Conservation (phyloP, 257 asterid species). For the Nicotiana knightiana region DNA sequence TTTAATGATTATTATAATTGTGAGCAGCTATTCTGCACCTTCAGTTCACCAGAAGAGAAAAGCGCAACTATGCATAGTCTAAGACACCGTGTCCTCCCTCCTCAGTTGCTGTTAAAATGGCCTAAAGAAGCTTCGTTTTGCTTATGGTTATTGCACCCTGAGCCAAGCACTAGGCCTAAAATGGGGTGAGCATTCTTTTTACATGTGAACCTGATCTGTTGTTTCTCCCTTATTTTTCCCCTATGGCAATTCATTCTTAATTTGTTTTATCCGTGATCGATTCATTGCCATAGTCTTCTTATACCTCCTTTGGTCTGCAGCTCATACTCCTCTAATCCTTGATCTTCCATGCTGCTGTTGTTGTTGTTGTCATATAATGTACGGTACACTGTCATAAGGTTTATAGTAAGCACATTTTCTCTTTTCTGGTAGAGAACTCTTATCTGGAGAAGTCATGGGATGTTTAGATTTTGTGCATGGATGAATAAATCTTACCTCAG, state of each 20-base stretch:
- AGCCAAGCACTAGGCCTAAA: slow-evolving; percentile 74
- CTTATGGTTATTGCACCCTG: slow-evolving; percentile 94
- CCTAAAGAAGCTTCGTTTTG: slow-evolving; percentile 98
- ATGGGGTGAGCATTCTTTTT: slow-evolving; percentile 44
- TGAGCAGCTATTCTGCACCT: slow-evolving; percentile 75
- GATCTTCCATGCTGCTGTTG: background rate
- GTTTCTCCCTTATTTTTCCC: background rate
- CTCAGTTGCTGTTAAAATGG: slow-evolving; percentile 89
- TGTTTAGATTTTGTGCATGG: background rate
- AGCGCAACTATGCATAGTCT: slow-evolving; percentile 70
- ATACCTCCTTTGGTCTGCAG: background rate
- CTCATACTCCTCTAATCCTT: background rate
- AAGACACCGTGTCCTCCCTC: slow-evolving; percentile 91
- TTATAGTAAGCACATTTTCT: background rate
- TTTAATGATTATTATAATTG: slow-evolving; percentile 12
- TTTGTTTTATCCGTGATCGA: background rate
- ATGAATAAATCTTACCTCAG: background rate
- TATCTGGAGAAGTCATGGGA: background rate
- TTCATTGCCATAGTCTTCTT: background rate
- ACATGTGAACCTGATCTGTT: background rate
- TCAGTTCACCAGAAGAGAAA: slow-evolving; percentile 65
- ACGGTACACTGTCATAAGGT: background rate
- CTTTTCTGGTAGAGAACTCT: background rate
- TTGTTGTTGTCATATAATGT: background rate
- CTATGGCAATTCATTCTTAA: slow-evolving; percentile 1